Evolutionary conservation across 352 stramenopile species (phyloP), one percentile per base, ranked within the genome.

Genomic region (Phytopythium mirpurense): DNA sequence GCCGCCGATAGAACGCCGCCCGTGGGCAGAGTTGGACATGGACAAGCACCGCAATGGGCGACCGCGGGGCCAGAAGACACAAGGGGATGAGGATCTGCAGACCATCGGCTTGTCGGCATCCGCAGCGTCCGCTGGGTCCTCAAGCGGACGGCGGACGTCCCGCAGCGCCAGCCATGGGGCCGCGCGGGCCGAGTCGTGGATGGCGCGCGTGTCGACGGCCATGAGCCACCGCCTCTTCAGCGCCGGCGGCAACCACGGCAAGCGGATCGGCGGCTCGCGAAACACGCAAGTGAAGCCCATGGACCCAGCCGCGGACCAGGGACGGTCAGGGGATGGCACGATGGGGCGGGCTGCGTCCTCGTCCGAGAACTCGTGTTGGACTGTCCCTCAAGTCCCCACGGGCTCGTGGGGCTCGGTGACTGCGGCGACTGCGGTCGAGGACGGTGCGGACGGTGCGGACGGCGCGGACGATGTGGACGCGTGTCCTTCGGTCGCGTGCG

Each of bases 221-320:
- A 83, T 88, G 72, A 88, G 74, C 54, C 67, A 78, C 40, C 74
- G 72, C 14, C 72, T 86, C 46, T 88, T 88, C 57, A 73, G 67
- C 0, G 52, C 54, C 23, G 60, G 63, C 12, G 21, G 45, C 57
- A 73, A 65, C 0, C 47, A 55, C 23, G 60, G 63, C 12, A 15
- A 29, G 29, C 29, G 29, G 59, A 72, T 85, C 6, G 68, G 54
- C n/a, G 43, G 54, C 15, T 85, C 73, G 34, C 67, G 77, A 23
- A 86, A 68, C 59, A 88, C 74, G 1, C 77, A 88, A 51, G 72
- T 86, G 16, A 78, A 81, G 68, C 77, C 74, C 0, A 60, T 86
- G 36, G 45, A 57, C 15, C 34, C 40, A 1, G 23, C 11, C n/a
- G 26, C 16, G 3, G 15, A 24, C 6, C 42, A 49, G n/a, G n/a